Evolutionary conservation across 1,139 yeast species (phyloP).

Genomic region (Oligophagozyma castellii): DNA sequence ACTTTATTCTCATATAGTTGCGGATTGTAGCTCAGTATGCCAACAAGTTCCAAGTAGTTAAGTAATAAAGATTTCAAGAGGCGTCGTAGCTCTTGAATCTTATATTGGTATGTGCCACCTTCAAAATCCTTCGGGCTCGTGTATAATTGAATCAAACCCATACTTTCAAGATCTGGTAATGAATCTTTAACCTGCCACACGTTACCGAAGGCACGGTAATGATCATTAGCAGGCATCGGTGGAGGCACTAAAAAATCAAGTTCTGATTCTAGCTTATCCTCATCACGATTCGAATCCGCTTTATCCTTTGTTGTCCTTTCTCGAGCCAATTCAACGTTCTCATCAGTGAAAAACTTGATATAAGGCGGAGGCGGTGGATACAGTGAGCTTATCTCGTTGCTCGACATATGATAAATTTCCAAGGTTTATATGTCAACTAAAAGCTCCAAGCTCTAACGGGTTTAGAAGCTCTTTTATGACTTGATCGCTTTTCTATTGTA

Average conservation of each 20-base stretch:
- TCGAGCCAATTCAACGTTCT: slow-evolving; percentile 34
- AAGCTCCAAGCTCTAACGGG: no score
- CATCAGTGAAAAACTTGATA: slow-evolving; percentile 51
- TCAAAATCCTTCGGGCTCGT: slow-evolving; percentile 14
- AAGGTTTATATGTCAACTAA: no score
- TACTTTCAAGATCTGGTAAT: slow-evolving; percentile 49
- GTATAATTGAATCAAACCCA: slow-evolving; percentile 60
- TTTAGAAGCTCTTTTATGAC: no score
- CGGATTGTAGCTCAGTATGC: slow-evolving; percentile 60
- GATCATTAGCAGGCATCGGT: slow-evolving; percentile 39
- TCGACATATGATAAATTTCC: no score
- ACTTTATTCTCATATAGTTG: slow-evolving; percentile 49
- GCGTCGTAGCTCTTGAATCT: slow-evolving; percentile 54
- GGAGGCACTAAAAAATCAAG: slow-evolving; percentile 55
- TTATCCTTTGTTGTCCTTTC: slow-evolving; percentile 8
- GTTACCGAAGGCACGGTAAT: slow-evolving; percentile 69
- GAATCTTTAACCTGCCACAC: slow-evolving; percentile 63
- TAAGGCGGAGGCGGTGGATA: slow-evolving; percentile 84
- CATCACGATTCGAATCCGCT: slow-evolving; percentile 8
- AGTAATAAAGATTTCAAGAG: slow-evolving; percentile 54
- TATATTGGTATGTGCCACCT: slow-evolving; percentile 32
- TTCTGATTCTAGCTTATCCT: slow-evolving; percentile 11
- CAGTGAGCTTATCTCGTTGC: slow-evolving; percentile 37
- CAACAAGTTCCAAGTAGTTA: slow-evolving; percentile 61
- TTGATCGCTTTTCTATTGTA: no score